Percentiles rank a stretch among this genome's conserved stretches.
Evolutionary conservation across 768 basidiomycete genomes (phyloP).

Genomic region (Rhodotorula sphaerocarpa): DNA sequence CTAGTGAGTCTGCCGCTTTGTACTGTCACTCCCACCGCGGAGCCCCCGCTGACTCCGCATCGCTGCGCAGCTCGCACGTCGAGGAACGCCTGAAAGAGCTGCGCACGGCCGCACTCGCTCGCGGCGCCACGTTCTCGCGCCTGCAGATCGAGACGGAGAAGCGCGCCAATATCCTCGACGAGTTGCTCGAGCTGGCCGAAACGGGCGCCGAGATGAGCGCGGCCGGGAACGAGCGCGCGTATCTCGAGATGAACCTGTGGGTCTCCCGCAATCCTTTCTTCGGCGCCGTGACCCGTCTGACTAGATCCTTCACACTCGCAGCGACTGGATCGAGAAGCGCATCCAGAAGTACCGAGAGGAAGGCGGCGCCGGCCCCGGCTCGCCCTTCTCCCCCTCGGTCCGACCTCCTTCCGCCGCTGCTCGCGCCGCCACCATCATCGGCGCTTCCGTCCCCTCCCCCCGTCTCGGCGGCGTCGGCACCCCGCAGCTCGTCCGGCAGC

Average conservation of each 20-base stretch:
- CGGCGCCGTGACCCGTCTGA: no score
- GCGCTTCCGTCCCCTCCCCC: no score
- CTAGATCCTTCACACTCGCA: neutral
- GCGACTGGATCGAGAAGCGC: conserved; percentile 1
- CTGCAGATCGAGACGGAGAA: conserved; percentile 25
- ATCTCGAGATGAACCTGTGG: conserved; percentile 6
- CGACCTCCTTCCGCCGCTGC: neutral
- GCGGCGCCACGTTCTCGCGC: neutral
- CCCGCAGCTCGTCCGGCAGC: neutral
- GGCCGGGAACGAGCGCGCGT: conserved; percentile 20
- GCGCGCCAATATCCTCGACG: conserved; percentile 11
- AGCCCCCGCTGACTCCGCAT: no score
- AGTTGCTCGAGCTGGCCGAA: conserved; percentile 10
- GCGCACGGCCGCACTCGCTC: neutral
- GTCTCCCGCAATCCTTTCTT: neutral
- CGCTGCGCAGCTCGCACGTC: conserved; percentile 12
- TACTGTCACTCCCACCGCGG: no score
- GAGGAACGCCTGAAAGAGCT: conserved; percentile 20
- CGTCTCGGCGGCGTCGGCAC: neutral
- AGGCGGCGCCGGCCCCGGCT: neutral
- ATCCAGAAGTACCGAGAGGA: neutral
- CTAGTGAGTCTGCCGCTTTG: conserved; percentile 2
- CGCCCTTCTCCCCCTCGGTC: neutral
- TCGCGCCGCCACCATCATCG: no score
- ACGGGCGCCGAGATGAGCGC: neutral